Conservation (phyloP, 208 protist genomes). For the Blechomonas ayalai region DNA sequence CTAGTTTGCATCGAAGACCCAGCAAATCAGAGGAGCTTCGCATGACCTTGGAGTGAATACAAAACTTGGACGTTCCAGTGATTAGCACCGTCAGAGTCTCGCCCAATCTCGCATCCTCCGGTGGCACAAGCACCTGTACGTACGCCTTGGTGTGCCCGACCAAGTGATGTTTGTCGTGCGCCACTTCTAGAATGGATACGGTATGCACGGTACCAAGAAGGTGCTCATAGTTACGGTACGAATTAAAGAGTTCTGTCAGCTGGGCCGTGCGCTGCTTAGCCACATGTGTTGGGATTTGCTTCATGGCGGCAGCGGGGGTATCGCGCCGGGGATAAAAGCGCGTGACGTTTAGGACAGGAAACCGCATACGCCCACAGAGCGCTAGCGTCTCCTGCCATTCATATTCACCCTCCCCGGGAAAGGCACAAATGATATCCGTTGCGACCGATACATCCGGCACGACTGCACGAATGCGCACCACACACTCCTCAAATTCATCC, state of each 20-base stretch:
- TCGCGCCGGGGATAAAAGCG: constrained; percentile 84
- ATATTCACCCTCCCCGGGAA: constrained; percentile 61
- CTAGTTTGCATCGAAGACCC: too few relatives aligned
- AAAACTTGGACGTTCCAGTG: constrained; percentile 21
- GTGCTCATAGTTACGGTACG: constrained; percentile 20
- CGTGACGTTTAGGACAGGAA: constrained; percentile 79
- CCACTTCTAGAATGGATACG: constrained; percentile 42
- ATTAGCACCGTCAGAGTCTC: constrained; percentile 20
- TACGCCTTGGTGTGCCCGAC: constrained; percentile 63
- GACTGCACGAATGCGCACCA: constrained; percentile 19
- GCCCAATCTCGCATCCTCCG: constrained; percentile 20
- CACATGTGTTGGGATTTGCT: constrained; percentile 23
- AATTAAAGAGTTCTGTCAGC: constrained; percentile 44
- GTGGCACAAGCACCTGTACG: constrained; percentile 49
- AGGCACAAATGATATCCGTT: constrained; percentile 84
- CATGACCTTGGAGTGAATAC: too few relatives aligned
- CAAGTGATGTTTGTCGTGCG: constrained; percentile 38
- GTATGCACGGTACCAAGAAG: constrained; percentile 25
- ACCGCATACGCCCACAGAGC: constrained; percentile 18
- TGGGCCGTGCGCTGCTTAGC: constrained; percentile 25
- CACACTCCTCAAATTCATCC: constrained; percentile 43
- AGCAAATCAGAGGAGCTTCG: too few relatives aligned
- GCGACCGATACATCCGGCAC: constrained; percentile 47
- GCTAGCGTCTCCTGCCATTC: constrained; percentile 64
- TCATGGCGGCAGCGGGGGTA: constrained; percentile 76